A percentile compares a stretch with the other conserved stretches of the same genome.
These are phyloP conservation scores for Cladophialophora yegresii DNA, from an alignment of 2,329 filamentous ascomycete species.

Conservation along the genomic window DNA sequence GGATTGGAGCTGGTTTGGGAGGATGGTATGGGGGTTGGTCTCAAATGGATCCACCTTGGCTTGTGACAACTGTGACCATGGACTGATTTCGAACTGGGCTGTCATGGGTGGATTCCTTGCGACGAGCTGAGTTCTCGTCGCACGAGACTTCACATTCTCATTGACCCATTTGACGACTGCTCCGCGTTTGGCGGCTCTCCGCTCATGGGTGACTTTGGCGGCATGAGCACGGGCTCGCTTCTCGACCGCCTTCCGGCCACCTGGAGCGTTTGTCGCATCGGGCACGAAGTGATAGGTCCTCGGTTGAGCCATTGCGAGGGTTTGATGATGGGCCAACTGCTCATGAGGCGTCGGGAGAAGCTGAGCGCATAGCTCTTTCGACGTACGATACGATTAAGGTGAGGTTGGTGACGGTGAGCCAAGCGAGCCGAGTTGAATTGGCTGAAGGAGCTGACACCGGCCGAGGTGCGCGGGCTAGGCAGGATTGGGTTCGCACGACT, in stretches of 20 bases:
- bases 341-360: background rate
- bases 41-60: slow-evolving; percentile 22
- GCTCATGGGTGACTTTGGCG: slow-evolving; percentile 14
- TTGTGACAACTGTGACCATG: slow-evolving; percentile 15
- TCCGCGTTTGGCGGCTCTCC: slow-evolving; percentile 13
- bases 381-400: background rate
- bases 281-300: slow-evolving; percentile 14
- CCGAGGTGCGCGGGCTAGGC: background rate
- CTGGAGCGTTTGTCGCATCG: background rate
- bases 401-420: slow-evolving; percentile 3
- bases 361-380: background rate
- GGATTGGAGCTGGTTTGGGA: slow-evolving; percentile 18
- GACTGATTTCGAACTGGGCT: slow-evolving; percentile 12
- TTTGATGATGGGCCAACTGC: background rate
- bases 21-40: slow-evolving; percentile 12
- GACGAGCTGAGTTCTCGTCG: background rate
- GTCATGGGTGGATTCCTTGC: background rate
- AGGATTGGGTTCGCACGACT: background rate
- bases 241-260: slow-evolving; percentile 6
- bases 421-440: background rate
- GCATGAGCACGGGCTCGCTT: slow-evolving; percentile 15
- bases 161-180: slow-evolving; percentile 17
- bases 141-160: background rate
- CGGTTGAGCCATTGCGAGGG: slow-evolving; percentile 1
- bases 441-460: background rate